Conservation (phyloP, 2,329 filamentous ascomycete species). For the Trichoderma afroharzianum region DNA sequence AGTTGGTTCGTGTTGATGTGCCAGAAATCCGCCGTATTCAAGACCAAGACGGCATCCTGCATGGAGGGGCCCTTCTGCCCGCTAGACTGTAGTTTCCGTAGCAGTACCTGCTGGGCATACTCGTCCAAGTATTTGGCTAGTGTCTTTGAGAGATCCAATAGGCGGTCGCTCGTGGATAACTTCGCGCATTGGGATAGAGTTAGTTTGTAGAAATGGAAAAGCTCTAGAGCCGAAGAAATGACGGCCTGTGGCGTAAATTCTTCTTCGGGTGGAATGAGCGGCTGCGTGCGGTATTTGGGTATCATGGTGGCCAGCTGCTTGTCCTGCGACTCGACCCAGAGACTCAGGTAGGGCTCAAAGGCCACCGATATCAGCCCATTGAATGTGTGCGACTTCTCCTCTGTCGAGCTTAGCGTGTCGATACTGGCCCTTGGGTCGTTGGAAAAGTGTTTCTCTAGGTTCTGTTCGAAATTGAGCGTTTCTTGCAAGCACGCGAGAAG, state of each 20-base stretch:
- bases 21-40: conserved; percentile 98
- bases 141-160: conserved; percentile 79
- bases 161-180: conserved; percentile 81
- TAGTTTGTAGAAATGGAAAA: conserved; percentile 95
- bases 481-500: conserved; percentile 87
- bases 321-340: conserved; percentile 97
- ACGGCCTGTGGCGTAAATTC: conserved; percentile 90
- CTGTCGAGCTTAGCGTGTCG: conserved; percentile 79
- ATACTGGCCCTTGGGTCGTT: conserved; percentile 73
- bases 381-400: conserved; percentile 74
- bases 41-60: conserved; percentile 77
- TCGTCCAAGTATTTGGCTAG: conserved; percentile 92
- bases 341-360: conserved; percentile 92
- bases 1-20: conserved; percentile 89
- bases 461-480: conserved; percentile 95
- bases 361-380: conserved; percentile 91
- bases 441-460: conserved; percentile 78
- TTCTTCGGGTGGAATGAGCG: conserved; percentile 76
- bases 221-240: conserved; percentile 87
- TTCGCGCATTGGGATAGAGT: conserved; percentile 94
- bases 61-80: conserved; percentile 52
- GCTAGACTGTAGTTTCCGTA: conserved; percentile 62
- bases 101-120: conserved; percentile 88
- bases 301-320: conserved; percentile 80
- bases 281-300: conserved; percentile 80